These are phyloP conservation scores for Pichia pseudocactophila DNA, from an alignment of 805 yeast genomes.

Conservation along the genomic window DNA sequence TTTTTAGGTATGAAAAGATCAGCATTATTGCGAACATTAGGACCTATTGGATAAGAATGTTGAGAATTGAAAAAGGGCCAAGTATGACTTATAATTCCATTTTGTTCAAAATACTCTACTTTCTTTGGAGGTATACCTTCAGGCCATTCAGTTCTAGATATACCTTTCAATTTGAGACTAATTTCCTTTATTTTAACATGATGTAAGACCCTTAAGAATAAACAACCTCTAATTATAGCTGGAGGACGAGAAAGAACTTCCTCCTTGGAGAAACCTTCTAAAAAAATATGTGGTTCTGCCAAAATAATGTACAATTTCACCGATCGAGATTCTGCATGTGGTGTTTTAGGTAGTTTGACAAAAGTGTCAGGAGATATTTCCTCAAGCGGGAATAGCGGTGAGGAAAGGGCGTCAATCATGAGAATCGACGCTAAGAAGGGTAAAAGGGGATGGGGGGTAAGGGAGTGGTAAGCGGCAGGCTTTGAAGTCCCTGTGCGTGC, in stretches of 20 bases:
- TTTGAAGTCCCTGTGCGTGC: too few relatives aligned
- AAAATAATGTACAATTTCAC: conserved; percentile 64
- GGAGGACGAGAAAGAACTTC: conserved; percentile 67
- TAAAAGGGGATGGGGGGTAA: too few relatives aligned
- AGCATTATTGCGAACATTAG: conserved; percentile 37
- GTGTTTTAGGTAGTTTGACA: conserved; percentile 47
- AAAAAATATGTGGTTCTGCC: conserved; percentile 71
- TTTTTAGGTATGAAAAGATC: conserved; percentile 32
- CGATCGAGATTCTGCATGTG: conserved; percentile 52
- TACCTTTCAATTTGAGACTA: conserved; percentile 54
- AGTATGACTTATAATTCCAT: conserved; percentile 62
- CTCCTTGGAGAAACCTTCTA: conserved; percentile 68
- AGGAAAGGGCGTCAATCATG: conserved; percentile 12
- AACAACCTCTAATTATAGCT: conserved; percentile 70
- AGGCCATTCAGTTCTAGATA: conserved; percentile 86
- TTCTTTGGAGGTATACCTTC: conserved; percentile 95
- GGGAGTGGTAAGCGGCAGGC: too few relatives aligned
- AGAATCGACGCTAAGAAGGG: too few relatives aligned
- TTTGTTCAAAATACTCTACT: conserved; percentile 52
- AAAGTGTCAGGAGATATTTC: conserved; percentile 28
- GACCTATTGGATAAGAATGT: conserved; percentile 21
- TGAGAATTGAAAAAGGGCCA: conserved; percentile 76
- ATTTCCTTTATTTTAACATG: conserved; percentile 64
- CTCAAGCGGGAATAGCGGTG: conserved; percentile 43
- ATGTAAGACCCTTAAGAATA: conserved; percentile 60